phyloP scores from a whole-genome alignment of 2,329 filamentous ascomycete species.

The Parascedosporium putredinis region DNA sequence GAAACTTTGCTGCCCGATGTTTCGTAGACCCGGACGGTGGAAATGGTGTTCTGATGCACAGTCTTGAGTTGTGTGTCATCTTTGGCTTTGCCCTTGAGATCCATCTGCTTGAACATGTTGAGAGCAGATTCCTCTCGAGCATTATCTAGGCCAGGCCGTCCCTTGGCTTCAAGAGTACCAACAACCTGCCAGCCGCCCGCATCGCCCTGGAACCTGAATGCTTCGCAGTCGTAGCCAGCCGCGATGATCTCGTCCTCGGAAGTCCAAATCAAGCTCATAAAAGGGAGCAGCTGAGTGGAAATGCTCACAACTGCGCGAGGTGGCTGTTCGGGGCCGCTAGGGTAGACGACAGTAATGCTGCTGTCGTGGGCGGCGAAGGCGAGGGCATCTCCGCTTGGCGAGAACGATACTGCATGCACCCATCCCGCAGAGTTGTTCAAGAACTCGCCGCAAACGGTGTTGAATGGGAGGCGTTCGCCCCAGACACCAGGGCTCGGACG shows the following conservation, averaged over 20 bases:
- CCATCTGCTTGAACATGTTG: constrained; percentile 99
- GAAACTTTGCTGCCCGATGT: constrained; percentile 51
- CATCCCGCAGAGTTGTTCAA: constrained; percentile 94
- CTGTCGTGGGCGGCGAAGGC: constrained; percentile 94
- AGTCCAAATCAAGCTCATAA: constrained; percentile 88
- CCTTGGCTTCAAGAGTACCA: constrained; percentile 70
- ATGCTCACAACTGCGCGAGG: constrained; percentile 85
- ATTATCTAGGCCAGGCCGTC: constrained; percentile 47
- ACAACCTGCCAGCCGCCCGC: constrained; percentile 73
- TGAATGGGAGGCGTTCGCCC: constrained; percentile 94
- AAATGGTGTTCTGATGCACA: constrained; percentile 93
- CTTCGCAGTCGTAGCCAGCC: constrained; percentile 82
- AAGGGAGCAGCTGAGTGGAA: constrained; percentile 80
- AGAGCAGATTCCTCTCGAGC: constrained; percentile 80
- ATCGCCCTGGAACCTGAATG: constrained; percentile 76
- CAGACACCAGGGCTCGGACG: constrained; percentile 79
- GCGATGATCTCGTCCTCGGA: constrained; percentile 88
- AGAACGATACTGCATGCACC: constrained; percentile 91
- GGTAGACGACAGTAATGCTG: constrained; percentile 94
- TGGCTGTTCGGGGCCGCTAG: constrained; percentile 79
- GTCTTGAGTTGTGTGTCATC: constrained; percentile 94
- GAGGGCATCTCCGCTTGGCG: constrained; percentile 82
- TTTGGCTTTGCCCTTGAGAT: constrained; percentile 84
- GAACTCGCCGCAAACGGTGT: constrained; percentile 95
- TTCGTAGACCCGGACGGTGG: constrained; percentile 69